These are phyloP conservation scores for Colletotrichum graminicola DNA, from an alignment of 2,329 filamentous ascomycete genomes.

Conservation along the genomic window DNA sequence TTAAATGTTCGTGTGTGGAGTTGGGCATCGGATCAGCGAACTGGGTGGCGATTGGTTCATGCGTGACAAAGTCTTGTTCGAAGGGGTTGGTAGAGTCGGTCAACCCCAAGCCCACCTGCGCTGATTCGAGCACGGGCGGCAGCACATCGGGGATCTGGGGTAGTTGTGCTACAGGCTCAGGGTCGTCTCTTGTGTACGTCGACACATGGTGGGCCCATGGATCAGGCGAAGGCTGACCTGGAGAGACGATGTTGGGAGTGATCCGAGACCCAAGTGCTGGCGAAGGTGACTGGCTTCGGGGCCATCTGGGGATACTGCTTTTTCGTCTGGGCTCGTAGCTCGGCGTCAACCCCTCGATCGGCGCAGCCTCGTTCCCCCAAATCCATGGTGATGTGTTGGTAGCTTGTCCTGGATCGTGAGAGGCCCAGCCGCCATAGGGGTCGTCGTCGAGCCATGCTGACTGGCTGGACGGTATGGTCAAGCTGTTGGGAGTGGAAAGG, in stretches of 20 bases:
- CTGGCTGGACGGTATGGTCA: slow-evolving; percentile 46
- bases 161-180: slow-evolving; percentile 39
- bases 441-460: slow-evolving; percentile 59
- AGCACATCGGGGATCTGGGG: slow-evolving; percentile 42
- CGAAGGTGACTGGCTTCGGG: slow-evolving; percentile 53
- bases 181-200: slow-evolving; percentile 44
- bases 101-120: slow-evolving; percentile 4
- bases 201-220: slow-evolving; percentile 55
- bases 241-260: slow-evolving; percentile 50
- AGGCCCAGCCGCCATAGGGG: slow-evolving; percentile 55
- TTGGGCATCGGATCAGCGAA: not conserved
- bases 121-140: slow-evolving; percentile 36
- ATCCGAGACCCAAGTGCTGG: slow-evolving; percentile 49
- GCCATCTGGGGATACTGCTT: slow-evolving; percentile 56
- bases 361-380: slow-evolving; percentile 28
- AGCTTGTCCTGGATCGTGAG: slow-evolving; percentile 46
- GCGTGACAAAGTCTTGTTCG: not conserved
- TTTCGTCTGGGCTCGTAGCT: slow-evolving; percentile 51
- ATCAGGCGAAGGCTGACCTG: slow-evolving; percentile 55
- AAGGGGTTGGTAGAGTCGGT: not conserved
- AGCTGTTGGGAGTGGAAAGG: slow-evolving; percentile 50
- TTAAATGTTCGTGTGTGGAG: slow-evolving; percentile 21
- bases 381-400: slow-evolving; percentile 39
- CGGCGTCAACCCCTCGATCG: slow-evolving; percentile 46
- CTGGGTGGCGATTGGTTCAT: not conserved